phyloP scores from a whole-genome alignment of 345 rosid species.

The Gossypium stocksii region DNA sequence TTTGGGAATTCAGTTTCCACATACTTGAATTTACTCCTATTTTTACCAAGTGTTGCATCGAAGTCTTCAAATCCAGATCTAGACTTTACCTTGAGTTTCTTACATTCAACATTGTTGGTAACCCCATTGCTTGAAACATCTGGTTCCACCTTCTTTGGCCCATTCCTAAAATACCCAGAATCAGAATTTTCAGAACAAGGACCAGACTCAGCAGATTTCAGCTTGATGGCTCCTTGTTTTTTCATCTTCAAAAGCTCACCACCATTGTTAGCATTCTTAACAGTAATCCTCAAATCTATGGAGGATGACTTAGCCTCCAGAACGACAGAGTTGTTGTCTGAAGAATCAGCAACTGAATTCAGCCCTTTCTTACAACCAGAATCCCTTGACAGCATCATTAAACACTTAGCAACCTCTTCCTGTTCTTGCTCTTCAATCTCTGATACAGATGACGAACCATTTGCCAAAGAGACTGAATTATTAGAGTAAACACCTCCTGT shows the following conservation, averaged over 20 bases:
- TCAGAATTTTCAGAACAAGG: conserved; percentile 50
- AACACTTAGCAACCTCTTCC: conserved; percentile 68
- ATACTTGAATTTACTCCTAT: conserved; percentile 32
- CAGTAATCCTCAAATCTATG: conserved; percentile 37
- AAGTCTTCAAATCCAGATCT: conserved; percentile 38
- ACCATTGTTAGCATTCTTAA: conserved; percentile 25
- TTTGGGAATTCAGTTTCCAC: conserved; percentile 30
- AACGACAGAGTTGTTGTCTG: conserved; percentile 62
- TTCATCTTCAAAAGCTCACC: conserved; percentile 31
- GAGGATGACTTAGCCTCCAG: conserved; percentile 64
- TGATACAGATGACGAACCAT: conserved; percentile 49
- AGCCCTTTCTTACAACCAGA: conserved; percentile 49
- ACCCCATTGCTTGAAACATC: conserved; percentile 47
- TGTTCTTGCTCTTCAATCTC: conserved; percentile 65
- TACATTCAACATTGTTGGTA: conserved; percentile 27
- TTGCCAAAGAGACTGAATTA: conserved; percentile 34
- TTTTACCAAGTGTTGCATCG: conserved; percentile 33
- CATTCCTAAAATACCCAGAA: conserved; percentile 64
- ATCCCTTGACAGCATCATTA: conserved; percentile 87
- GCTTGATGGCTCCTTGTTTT: conserved; percentile 24
- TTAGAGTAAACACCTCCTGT: conserved; percentile 19
- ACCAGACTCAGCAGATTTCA: conserved; percentile 29
- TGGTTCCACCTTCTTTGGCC: conserved; percentile 53
- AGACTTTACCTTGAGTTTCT: conserved; percentile 31
- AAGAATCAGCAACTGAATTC: conserved; percentile 54